phyloP scores from a whole-genome alignment of 2,329 filamentous ascomycete species.

The Leptographium radiaticola region DNA sequence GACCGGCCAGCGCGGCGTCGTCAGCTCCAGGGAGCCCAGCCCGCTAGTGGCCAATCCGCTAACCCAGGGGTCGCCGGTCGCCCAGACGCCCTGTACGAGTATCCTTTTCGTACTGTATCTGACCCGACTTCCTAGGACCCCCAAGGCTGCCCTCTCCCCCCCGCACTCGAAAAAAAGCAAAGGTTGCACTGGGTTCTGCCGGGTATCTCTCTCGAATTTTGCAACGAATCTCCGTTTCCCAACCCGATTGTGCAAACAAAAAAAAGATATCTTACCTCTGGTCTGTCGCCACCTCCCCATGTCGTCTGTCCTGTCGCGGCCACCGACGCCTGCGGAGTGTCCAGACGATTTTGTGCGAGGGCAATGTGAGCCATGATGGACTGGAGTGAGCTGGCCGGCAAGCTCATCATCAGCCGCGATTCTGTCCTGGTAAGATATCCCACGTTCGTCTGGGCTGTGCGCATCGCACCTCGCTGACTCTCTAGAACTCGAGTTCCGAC shows the following conservation, averaged over 20 bases:
- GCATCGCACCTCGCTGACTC: not conserved
- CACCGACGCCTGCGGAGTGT: not conserved
- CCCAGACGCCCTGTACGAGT: not conserved
- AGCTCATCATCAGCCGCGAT: slow-evolving; percentile 3
- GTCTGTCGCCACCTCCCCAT: not conserved
- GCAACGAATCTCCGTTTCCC: not conserved
- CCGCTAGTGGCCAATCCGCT: too few relatives aligned
- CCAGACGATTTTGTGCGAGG: not conserved
- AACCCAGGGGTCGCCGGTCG: too few relatives aligned
- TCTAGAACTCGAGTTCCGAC: slow-evolving; percentile 21
- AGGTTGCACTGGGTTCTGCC: not conserved
- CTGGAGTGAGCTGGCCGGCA: slow-evolving; percentile 2
- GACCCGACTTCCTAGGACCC: too few relatives aligned
- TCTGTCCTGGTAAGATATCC: slow-evolving; percentile 1
- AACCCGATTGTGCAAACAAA: not conserved
- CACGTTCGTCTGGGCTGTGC: not conserved
- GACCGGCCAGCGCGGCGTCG: too few relatives aligned
- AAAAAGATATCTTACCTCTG: not conserved
- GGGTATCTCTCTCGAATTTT: not conserved
- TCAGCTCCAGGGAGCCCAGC: too few relatives aligned
- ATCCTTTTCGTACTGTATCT: not conserved
- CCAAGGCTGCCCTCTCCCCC: too few relatives aligned
- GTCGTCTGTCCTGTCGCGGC: not conserved
- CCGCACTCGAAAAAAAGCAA: too few relatives aligned
- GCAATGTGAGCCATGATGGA: slow-evolving; percentile 6